Base-by-base conservation (phyloP, 2,329 filamentous ascomycete species). In the Aspergillus ochraceoroseus region DNA sequence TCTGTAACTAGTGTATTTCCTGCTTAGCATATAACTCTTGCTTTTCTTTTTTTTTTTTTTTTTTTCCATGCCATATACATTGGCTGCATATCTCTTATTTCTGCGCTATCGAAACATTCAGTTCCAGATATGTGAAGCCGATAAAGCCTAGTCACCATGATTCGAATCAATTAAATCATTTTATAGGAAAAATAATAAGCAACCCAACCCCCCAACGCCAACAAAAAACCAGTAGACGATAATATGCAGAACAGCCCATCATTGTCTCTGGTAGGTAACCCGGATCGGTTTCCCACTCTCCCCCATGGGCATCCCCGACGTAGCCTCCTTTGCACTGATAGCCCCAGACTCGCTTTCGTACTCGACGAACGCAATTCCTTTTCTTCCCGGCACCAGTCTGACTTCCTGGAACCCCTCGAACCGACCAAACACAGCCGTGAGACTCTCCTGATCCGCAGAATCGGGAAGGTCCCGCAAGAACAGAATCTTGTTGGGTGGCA, bases 331-430 rank as follows among this genome's bases (percentile, higher is more conserved):
- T 12, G 92, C 92, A 39, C 81, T 83, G 56, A 95, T 95, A 18
- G 92, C 89, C 28, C 87, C 88, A 32, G 82, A 76, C 69, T 96
- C 88, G 52, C 79, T 82, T 57, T 95, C 87, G 69, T 96, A 98
- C 66, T 98, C 92, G 45, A 95, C 87, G 64, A 98, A 98, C 0
- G 88, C 92, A 64, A 98, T 89, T 2, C 87, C 87, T 49, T 80
- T 83, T 36, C 90, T 75, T 19, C 87, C 85, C 4, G 90, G 89
- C 31, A 96, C 90, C 61, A 87, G 68, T 57, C 92, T 80, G 31
- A 95, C 86, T 70, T 98, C 92, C 61, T 83, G 84, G 73, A 98
- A 95, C 17, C 90, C 90, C 48, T 94, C 86, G 70, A 94, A 98
- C 33, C 85, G 82, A 35, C 81, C 80, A 68, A 96, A 98, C 47